phyloP scores from a whole-genome alignment of 75 land plant genomes.

The Pinus albicaulis region DNA sequence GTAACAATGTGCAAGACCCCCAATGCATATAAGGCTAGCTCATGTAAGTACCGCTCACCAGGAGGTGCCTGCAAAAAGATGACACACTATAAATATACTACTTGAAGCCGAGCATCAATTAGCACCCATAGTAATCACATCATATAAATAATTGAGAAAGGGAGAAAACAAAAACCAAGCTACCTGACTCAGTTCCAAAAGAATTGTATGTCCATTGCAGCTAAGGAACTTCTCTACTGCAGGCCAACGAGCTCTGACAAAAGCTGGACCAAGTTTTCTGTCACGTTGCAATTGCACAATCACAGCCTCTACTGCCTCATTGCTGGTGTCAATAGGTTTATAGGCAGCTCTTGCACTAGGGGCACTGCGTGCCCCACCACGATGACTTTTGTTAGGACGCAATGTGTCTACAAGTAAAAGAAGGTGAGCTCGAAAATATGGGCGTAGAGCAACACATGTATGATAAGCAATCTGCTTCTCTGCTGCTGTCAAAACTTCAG shows the following conservation, averaged over 20 bases:
- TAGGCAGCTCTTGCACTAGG: constrained; percentile 74
- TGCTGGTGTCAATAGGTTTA: constrained; percentile 93
- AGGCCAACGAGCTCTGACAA: constrained; percentile 90
- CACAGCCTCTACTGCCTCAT: constrained; percentile 92
- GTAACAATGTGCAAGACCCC: constrained; percentile 95
- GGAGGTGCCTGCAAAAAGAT: constrained; percentile 74
- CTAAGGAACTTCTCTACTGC: constrained; percentile 77
- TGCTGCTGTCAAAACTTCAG: constrained; percentile 84
- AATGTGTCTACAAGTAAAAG: constrained; percentile 90
- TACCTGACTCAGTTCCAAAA: constrained; percentile 96
- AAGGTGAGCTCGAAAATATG: constrained; percentile 92
- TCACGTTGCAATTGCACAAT: constrained; percentile 87
- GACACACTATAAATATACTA: neutral
- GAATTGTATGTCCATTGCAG: constrained; percentile 74
- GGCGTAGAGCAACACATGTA: constrained; percentile 95
- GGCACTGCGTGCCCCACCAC: constrained; percentile 56
- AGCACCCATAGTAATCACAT: neutral
- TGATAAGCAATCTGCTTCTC: constrained; percentile 98
- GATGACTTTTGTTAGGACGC: constrained; percentile 80
- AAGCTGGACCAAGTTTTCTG: constrained; percentile 89
- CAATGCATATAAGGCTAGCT: constrained; percentile 89
- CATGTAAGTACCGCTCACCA: constrained; percentile 91
- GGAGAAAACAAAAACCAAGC: neutral
- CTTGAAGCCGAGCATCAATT: neutral
- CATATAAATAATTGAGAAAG: neutral